Conservation (phyloP, 257 asterid genomes). For the Ligustrum vulgare region DNA sequence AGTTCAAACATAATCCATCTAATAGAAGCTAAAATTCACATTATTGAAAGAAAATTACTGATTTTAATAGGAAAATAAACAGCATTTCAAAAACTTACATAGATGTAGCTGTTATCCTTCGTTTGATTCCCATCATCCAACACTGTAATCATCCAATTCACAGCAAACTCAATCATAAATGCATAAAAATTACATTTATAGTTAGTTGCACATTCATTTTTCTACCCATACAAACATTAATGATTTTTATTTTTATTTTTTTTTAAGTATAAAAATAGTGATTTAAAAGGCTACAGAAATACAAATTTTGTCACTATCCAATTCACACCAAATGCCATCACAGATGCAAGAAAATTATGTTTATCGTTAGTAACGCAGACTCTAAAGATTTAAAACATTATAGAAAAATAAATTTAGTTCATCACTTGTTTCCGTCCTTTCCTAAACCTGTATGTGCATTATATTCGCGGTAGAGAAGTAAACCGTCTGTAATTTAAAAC, state of each 20-base stretch:
- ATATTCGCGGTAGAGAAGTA: too few species aligned
- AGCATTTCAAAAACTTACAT: conserved; percentile 55
- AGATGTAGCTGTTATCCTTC: conserved; percentile 91
- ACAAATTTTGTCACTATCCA: conserved; percentile 33
- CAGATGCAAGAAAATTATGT: not conserved
- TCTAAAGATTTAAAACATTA: too few species aligned
- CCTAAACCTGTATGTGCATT: too few species aligned
- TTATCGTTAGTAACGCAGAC: not conserved
- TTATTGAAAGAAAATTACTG: not conserved
- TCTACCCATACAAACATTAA: not conserved
- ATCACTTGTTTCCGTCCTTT: too few species aligned
- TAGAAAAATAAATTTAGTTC: too few species aligned
- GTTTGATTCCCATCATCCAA: conserved; percentile 80
- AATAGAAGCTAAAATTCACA: not conserved
- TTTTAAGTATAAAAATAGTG: not conserved
- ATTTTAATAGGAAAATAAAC: not conserved
- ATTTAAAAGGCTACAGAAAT: not conserved
- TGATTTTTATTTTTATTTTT: too few species aligned
- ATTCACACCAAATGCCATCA: conserved; percentile 13
- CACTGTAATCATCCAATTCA: conserved; percentile 52
- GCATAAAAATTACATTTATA: not conserved
- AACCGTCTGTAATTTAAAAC: too few species aligned
- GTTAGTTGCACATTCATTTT: not conserved
- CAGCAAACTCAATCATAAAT: not conserved
- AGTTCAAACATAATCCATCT: not conserved